These are phyloP conservation scores for Conidiobolus incongruus DNA, from an alignment of 371 early-diverging fungal species.

Conservation along the genomic window DNA sequence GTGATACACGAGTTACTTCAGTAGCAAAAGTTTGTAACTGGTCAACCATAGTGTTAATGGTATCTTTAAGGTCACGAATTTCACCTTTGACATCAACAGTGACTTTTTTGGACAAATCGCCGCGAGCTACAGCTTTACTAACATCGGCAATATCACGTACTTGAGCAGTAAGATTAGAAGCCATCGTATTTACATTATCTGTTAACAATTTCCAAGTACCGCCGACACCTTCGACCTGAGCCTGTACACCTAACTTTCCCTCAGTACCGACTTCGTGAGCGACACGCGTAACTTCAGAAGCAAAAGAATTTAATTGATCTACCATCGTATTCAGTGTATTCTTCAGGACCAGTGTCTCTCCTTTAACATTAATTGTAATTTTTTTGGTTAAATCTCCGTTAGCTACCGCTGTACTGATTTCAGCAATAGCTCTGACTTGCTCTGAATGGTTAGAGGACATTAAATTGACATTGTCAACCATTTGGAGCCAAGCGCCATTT, in stretches of 20 bases:
- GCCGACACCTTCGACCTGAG: too few relatives aligned
- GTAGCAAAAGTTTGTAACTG: too few relatives aligned
- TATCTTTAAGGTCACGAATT: too few relatives aligned
- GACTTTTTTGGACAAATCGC: constrained; percentile 32
- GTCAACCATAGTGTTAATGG: too few relatives aligned
- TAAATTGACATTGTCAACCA: constrained; percentile 35
- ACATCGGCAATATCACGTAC: constrained; percentile 28
- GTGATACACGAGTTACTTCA: too few relatives aligned
- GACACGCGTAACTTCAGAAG: constrained; percentile 22
- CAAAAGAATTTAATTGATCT: constrained; percentile 19
- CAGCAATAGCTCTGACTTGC: constrained; percentile 49
- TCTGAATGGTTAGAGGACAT: constrained; percentile 36
- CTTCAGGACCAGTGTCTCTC: constrained; percentile 39
- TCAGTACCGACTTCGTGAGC: too few relatives aligned
- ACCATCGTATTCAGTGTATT: constrained; percentile 47
- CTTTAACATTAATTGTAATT: constrained; percentile 35
- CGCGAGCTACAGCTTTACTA: constrained; percentile 28
- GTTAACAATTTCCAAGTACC: too few relatives aligned
- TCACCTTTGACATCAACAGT: too few relatives aligned
- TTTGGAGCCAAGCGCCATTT: constrained; percentile 46
- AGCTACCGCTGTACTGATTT: constrained; percentile 46
- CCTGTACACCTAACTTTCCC: too few relatives aligned
- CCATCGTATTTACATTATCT: too few relatives aligned
- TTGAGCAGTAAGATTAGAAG: too few relatives aligned
- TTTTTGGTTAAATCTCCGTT: constrained; percentile 45